Evolutionary conservation across 31 red algal genomes (phyloP).

Genomic region (Odonthalia washingtoniensis): DNA sequence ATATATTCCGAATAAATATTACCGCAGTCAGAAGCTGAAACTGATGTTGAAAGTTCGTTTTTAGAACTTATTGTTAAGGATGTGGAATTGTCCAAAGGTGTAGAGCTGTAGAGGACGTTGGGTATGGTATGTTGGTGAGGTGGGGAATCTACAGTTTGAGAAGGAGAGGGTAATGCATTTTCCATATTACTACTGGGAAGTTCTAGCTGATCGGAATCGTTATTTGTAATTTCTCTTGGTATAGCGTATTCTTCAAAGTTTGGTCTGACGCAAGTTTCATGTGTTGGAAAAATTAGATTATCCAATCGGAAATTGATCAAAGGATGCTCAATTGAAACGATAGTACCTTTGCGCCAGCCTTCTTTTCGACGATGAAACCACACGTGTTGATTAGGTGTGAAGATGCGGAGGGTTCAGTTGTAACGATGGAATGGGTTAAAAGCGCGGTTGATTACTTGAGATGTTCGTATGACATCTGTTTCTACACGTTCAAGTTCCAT

Average conservation of each 20-base stretch:
- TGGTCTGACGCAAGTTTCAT: background rate
- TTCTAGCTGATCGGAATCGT: no score
- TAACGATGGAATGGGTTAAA: background rate
- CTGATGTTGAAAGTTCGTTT: background rate
- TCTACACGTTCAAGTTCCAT: background rate
- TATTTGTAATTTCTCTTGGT: background rate
- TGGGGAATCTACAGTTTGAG: no score
- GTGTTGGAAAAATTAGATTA: background rate
- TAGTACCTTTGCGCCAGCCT: background rate
- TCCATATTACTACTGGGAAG: no score
- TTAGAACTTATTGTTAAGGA: background rate
- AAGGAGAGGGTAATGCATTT: no score
- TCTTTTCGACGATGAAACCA: background rate
- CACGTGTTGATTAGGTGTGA: background rate
- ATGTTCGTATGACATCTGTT: background rate
- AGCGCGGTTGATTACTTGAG: background rate
- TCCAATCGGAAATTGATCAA: background rate
- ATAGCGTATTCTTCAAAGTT: background rate
- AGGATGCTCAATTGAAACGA: background rate
- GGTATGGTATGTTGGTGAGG: no score
- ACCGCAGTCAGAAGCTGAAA: background rate
- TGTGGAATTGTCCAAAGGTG: background rate
- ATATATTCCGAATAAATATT: background rate
- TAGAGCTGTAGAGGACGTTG: background rate
- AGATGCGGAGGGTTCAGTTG: background rate